Percentiles rank a stretch among this genome's conserved stretches.
These are phyloP conservation scores for Dothistroma pini DNA, from an alignment of 2,329 filamentous ascomycete species.

Conservation along the genomic window DNA sequence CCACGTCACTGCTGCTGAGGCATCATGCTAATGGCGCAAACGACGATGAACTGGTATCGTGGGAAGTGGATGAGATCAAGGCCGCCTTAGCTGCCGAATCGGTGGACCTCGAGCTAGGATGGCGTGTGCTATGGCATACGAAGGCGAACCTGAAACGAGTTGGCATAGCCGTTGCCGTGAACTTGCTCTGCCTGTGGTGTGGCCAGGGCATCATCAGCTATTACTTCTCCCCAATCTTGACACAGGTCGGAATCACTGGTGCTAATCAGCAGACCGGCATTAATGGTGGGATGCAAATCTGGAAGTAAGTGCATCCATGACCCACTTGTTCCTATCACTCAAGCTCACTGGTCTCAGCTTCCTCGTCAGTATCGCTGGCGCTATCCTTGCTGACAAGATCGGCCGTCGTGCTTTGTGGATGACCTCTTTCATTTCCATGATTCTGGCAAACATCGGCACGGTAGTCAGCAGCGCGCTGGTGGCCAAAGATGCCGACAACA, in stretches of 20 bases:
- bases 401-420: constrained; percentile 46
- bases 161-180: constrained; percentile 36
- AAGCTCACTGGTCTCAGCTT: not conserved
- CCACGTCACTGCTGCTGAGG: constrained; percentile 46
- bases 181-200: constrained; percentile 38
- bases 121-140: constrained; percentile 17
- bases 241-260: constrained; percentile 38
- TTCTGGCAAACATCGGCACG: constrained; percentile 42
- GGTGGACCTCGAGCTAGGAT: constrained; percentile 43
- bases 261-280: constrained; percentile 37
- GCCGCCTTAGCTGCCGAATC: constrained; percentile 54
- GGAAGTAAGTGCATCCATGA: constrained; percentile 26
- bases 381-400: constrained; percentile 39
- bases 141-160: constrained; percentile 36
- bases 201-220: constrained; percentile 40
- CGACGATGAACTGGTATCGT: constrained; percentile 59
- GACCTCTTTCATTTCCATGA: constrained; percentile 43
- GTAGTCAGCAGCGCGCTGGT: constrained; percentile 26
- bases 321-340: too few relatives aligned
- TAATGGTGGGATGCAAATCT: constrained; percentile 40
- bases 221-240: constrained; percentile 33
- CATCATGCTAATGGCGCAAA: constrained; percentile 62
- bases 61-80: constrained; percentile 61
- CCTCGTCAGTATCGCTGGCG: constrained; percentile 35
- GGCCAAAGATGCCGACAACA: not conserved